Evolutionary conservation across 2,329 filamentous ascomycete genomes (phyloP).

Genomic region (Emericellopsis atlantica): DNA sequence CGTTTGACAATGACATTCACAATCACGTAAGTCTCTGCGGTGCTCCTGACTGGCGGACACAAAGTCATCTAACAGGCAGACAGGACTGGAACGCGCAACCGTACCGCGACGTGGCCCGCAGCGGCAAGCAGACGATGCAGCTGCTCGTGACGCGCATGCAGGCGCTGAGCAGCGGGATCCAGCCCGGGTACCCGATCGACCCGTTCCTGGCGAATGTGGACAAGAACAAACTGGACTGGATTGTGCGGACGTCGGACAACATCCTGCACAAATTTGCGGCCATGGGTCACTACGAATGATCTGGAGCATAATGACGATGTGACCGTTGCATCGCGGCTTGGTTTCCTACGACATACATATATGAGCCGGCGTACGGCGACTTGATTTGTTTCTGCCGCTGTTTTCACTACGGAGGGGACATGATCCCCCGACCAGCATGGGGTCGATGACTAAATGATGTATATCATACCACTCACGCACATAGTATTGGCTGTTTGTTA

Average conservation of each 20-base stretch:
- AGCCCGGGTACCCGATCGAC: slow-evolving; percentile 12
- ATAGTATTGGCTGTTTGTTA: slow-evolving; percentile 1
- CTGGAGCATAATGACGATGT: background rate
- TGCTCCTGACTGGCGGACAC: background rate
- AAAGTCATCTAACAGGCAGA: background rate
- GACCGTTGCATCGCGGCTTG: background rate
- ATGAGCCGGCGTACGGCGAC: no score
- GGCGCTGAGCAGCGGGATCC: slow-evolving; percentile 19
- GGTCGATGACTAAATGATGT: slow-evolving; percentile 5
- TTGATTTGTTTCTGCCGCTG: no score
- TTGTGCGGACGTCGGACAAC: slow-evolving; percentile 20
- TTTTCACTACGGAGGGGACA: no score
- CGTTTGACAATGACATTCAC: slow-evolving; percentile 33
- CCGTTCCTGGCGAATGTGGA: slow-evolving; percentile 24
- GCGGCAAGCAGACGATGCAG: slow-evolving; percentile 24
- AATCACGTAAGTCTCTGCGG: slow-evolving; percentile 33
- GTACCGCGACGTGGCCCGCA: slow-evolving; percentile 22
- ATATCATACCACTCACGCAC: slow-evolving; percentile 2
- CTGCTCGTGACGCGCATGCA: slow-evolving; percentile 21
- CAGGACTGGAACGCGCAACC: slow-evolving; percentile 25
- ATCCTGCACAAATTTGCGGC: slow-evolving; percentile 17
- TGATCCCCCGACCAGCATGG: no score
- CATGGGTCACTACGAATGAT: slow-evolving; percentile 2
- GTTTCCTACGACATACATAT: no score
- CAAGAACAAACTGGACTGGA: slow-evolving; percentile 24